These are phyloP conservation scores for Jamesozyma jinghongensis DNA, from an alignment of 805 yeast genomes.

Conservation along the genomic window DNA sequence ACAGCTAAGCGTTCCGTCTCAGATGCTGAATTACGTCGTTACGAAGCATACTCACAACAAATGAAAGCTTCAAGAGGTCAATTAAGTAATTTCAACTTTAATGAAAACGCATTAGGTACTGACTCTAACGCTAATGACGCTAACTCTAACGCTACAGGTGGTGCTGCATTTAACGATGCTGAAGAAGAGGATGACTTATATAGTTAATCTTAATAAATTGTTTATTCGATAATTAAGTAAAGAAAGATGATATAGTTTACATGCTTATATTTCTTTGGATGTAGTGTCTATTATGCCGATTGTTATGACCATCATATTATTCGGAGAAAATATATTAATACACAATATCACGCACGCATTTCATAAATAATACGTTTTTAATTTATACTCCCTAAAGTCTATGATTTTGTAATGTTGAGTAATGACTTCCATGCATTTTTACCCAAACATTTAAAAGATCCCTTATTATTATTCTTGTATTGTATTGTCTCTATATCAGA, in stretches of 20 bases:
- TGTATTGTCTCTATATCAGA: no score
- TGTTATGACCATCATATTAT: no score
- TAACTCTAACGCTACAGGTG: conserved; percentile 32
- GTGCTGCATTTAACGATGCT: conserved; percentile 37
- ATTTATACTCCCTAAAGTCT: no score
- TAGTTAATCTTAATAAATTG: conserved; percentile 33
- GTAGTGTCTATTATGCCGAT: not conserved
- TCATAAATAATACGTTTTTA: no score
- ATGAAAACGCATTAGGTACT: conserved; percentile 42
- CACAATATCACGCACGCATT: no score
- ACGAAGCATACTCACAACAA: conserved; percentile 96
- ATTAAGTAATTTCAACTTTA: conserved; percentile 80
- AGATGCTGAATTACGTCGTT: conserved; percentile 95
- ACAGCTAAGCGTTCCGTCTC: conserved; percentile 96
- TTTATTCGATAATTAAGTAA: conserved; percentile 28
- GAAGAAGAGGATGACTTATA: conserved; percentile 63
- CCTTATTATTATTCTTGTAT: no score
- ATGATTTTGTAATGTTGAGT: no score
- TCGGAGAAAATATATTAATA: no score
- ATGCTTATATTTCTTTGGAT: not conserved
- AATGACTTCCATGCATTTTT: no score
- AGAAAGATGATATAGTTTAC: not conserved
- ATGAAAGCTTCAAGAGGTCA: conserved; percentile 94
- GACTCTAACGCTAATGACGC: conserved; percentile 40
- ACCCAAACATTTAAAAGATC: no score